Percentiles rank a stretch among this genome's conserved stretches.
phyloP scores from a whole-genome alignment of 2,329 filamentous ascomycete species.

The Penicillium glabrum region DNA sequence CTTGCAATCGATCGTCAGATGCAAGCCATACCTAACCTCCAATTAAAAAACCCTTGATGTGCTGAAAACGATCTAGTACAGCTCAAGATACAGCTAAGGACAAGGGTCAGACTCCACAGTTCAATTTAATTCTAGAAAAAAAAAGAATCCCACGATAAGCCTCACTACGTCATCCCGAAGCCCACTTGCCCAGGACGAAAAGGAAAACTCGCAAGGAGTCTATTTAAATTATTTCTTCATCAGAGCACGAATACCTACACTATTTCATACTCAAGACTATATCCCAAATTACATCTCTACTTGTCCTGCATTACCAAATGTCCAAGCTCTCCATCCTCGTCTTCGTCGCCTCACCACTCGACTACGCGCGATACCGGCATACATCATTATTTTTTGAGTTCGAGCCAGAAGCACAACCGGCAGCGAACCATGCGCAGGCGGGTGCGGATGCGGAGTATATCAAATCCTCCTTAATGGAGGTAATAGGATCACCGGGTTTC shows the following conservation, averaged over 20 bases:
- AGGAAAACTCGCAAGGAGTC: background rate
- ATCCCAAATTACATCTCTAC: background rate
- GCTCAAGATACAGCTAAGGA: background rate
- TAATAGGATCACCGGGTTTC: slow-evolving; percentile 14
- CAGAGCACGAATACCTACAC: background rate
- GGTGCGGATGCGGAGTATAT: background rate
- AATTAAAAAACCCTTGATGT: background rate
- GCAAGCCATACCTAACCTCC: background rate
- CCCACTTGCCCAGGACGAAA: background rate
- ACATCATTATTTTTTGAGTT: slow-evolving; percentile 18
- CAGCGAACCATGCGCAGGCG: background rate
- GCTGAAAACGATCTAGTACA: background rate
- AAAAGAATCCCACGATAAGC: background rate
- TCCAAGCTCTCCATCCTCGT: slow-evolving; percentile 19
- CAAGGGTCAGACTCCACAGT: background rate
- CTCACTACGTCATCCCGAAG: background rate
- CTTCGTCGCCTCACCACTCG: slow-evolving; percentile 20
- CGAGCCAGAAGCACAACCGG: background rate
- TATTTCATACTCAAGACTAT: too few species aligned
- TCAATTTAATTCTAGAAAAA: background rate
- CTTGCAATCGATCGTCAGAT: background rate
- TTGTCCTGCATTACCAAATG: slow-evolving; percentile 3
- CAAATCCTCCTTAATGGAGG: slow-evolving; percentile 16
- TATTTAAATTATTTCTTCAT: background rate
- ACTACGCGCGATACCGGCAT: slow-evolving; percentile 23